These are phyloP conservation scores for Mucor velutinosus DNA, from an alignment of 371 early-diverging fungal species.

Conservation along the genomic window DNA sequence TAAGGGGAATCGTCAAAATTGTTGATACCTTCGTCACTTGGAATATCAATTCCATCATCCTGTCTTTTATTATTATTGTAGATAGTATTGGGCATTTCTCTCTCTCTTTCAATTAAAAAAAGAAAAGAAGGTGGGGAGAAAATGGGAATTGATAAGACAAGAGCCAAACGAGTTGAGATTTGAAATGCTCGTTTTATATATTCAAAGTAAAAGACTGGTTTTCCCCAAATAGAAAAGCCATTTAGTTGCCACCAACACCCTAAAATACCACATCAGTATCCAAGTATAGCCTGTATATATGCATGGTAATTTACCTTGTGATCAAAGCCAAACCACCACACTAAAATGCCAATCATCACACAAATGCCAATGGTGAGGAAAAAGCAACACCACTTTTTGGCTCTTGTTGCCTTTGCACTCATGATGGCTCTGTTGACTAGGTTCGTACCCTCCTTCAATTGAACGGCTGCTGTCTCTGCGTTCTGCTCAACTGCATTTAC, in stretches of 20 bases:
- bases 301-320: conserved; percentile 18
- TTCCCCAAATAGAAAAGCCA: background rate
- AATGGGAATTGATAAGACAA: conserved; percentile 11
- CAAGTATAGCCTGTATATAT: background rate
- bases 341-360: conserved; percentile 44
- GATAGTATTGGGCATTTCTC: background rate
- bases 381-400: conserved; percentile 63
- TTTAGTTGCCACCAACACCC: conserved; percentile 15
- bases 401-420: conserved; percentile 68
- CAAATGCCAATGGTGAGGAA: conserved; percentile 43
- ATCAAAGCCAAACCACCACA: conserved; percentile 41
- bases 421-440: conserved; percentile 65
- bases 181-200: background rate
- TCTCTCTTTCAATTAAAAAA: background rate
- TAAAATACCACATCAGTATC: background rate
- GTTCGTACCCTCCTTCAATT: conserved; percentile 66
- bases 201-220: background rate
- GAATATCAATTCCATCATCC: conserved; percentile 15
- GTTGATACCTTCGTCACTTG: conserved; percentile 18
- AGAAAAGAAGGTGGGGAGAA: conserved; percentile 4
- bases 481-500: conserved; percentile 70
- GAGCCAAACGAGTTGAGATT: background rate
- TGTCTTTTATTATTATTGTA: conserved; percentile 3
- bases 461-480: conserved; percentile 58
- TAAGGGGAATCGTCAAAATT: conserved; percentile 40